A percentile compares a stretch with the other conserved stretches of the same genome.
phyloP scores from a whole-genome alignment of 352 stramenopile species.

The Pythium guiyangense region DNA sequence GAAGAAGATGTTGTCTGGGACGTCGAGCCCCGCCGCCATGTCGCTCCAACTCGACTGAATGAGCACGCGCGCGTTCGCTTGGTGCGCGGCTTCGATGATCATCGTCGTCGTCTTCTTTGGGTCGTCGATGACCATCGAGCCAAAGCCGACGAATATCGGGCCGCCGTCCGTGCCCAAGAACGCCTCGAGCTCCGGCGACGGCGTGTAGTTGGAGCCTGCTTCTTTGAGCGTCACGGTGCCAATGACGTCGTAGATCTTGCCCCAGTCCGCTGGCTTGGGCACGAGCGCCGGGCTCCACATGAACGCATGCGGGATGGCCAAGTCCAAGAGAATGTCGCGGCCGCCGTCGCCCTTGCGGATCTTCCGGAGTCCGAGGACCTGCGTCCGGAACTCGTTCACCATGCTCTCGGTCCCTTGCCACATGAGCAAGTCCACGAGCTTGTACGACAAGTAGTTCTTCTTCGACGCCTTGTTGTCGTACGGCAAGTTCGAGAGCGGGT shows the following conservation, averaged over 20 bases:
- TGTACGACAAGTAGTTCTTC: constrained; percentile 4
- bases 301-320: constrained; percentile 58
- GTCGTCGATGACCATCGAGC: constrained; percentile 90
- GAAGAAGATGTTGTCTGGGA: constrained; percentile 60
- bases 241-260: constrained; percentile 15
- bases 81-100: constrained; percentile 73
- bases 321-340: constrained; percentile 39
- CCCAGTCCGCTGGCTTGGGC: constrained; percentile 60
- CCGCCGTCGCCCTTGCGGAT: constrained; percentile 26
- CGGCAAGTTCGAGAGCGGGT: constrained; percentile 83
- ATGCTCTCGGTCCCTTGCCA: no score
- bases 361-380: constrained; percentile 34
- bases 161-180: constrained; percentile 47
- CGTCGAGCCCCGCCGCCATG: constrained; percentile 59
- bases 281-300: constrained; percentile 61
- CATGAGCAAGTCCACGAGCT: constrained; percentile 28
- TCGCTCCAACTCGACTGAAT: constrained; percentile 90
- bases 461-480: constrained; percentile 65
- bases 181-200: constrained; percentile 43
- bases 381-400: constrained; percentile 49
- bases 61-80: constrained; percentile 69
- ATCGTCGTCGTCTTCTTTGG: constrained; percentile 69
- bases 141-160: constrained; percentile 94
- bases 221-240: constrained; percentile 10
- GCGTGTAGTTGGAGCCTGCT: constrained; percentile 23